Percentiles rank a stretch among this genome's conserved stretches.
Conservation (phyloP, 345 rosid genomes). For the Eucalyptus regnans region DNA sequence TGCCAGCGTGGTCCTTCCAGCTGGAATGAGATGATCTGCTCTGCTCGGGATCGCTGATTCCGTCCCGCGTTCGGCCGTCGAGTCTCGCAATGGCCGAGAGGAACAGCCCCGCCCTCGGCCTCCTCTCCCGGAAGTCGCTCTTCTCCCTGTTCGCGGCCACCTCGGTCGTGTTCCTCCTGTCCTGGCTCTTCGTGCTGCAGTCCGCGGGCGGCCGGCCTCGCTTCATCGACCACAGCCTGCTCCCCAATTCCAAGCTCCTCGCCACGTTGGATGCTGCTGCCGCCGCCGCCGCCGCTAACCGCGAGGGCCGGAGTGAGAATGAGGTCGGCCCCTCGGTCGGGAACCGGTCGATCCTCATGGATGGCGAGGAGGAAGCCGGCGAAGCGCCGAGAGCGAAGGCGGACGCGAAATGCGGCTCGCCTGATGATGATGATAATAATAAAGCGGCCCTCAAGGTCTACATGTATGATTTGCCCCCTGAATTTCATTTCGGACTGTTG, state of each 20-base stretch:
- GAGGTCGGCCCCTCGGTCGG: constrained; percentile 6
- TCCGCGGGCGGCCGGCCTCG: constrained; percentile 29
- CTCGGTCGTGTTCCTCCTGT: constrained; percentile 34
- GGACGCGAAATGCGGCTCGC: background rate
- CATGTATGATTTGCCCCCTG: constrained; percentile 85
- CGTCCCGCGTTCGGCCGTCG: background rate
- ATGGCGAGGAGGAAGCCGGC: constrained; percentile 10
- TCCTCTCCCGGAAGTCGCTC: constrained; percentile 27
- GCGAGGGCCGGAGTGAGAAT: background rate
- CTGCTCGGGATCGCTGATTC: background rate
- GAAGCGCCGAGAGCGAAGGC: background rate
- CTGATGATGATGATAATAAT: background rate
- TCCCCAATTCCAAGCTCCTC: constrained; percentile 6
- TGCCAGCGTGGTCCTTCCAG: background rate
- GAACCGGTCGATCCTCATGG: constrained; percentile 8
- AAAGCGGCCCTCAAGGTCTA: constrained; percentile 40
- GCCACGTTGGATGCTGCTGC: constrained; percentile 11
- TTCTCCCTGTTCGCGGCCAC: constrained; percentile 28
- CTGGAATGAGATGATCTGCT: background rate
- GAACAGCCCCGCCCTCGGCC: constrained; percentile 14
- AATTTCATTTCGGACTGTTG: constrained; percentile 79
- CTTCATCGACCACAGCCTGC: constrained; percentile 18
- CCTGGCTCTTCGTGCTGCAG: constrained; percentile 65
- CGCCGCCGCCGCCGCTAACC: background rate
- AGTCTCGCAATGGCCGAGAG: constrained; percentile 39